A percentile compares a stretch with the other conserved stretches of the same genome.
Conservation (phyloP, 202 grass and related monocot genomes). For the Schoenoplectus tabernaemontani region DNA sequence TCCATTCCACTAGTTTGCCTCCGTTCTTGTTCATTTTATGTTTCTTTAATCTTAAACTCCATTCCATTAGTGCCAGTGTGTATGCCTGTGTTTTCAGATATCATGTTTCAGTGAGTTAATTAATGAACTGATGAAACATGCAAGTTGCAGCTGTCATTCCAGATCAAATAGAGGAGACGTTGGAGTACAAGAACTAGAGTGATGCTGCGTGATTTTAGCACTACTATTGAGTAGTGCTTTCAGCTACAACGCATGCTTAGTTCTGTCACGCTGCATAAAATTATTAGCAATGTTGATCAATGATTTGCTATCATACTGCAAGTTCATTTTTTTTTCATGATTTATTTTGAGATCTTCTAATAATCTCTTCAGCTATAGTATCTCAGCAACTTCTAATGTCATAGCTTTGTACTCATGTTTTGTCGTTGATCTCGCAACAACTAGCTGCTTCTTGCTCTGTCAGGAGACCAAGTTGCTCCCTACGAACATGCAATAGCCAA, state of each 20-base stretch:
- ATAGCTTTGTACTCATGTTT: no score
- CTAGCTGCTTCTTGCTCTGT: no score
- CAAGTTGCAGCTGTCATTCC: slow-evolving; percentile 66
- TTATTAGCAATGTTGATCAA: no score
- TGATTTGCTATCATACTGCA: no score
- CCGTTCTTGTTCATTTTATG: neutral
- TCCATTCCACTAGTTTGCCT: neutral
- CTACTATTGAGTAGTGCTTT: slow-evolving; percentile 59
- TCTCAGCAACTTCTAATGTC: no score
- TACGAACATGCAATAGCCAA: no score
- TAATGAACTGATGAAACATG: slow-evolving; percentile 8
- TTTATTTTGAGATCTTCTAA: no score
- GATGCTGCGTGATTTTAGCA: slow-evolving; percentile 69
- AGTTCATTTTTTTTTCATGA: no score
- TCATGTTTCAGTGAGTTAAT: neutral
- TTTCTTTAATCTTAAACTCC: neutral
- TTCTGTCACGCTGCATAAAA: no score
- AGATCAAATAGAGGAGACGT: slow-evolving; percentile 52
- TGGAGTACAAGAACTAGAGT: slow-evolving; percentile 56
- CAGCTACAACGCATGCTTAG: slow-evolving; percentile 50
- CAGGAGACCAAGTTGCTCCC: no score
- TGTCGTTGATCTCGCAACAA: no score
- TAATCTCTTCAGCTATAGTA: no score
- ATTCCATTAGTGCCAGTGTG: neutral
- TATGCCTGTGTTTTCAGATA: neutral